phyloP scores from a whole-genome alignment of 345 rosid species.

The Eutrema yunnanense region DNA sequence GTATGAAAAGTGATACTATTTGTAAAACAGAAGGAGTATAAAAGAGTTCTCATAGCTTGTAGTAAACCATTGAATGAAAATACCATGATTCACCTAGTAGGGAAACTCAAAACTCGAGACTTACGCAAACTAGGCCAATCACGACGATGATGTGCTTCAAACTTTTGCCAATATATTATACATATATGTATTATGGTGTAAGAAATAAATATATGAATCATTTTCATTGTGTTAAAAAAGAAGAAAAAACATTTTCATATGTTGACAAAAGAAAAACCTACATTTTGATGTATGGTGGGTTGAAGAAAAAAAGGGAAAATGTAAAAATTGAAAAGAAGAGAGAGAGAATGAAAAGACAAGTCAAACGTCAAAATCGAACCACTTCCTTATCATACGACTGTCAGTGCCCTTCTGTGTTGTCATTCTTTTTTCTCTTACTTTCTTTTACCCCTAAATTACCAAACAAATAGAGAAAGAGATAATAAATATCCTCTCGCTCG shows the following conservation, averaged over 20 bases:
- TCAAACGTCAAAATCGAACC: conserved; percentile 94
- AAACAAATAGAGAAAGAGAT: not conserved
- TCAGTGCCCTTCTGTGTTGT: conserved; percentile 79
- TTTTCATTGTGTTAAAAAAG: not conserved
- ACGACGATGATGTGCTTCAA: not conserved
- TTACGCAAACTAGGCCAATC: conserved; percentile 16
- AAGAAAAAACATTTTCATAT: not conserved
- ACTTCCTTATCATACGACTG: conserved; percentile 96
- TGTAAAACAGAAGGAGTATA: no score
- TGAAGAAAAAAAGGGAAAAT: not conserved
- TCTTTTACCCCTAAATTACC: conserved; percentile 13
- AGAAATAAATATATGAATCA: not conserved
- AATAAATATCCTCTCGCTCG: conserved; percentile 5
- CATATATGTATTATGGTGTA: not conserved
- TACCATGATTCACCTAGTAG: not conserved
- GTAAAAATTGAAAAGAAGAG: not conserved
- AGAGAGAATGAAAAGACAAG: conserved; percentile 75
- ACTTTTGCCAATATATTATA: not conserved
- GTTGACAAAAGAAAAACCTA: not conserved
- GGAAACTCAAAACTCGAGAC: conserved; percentile 3
- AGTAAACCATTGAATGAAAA: not conserved
- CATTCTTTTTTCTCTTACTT: conserved; percentile 42
- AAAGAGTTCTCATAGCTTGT: not conserved
- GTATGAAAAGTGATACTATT: no score
- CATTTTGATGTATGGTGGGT: not conserved